These are phyloP conservation scores for Trichoderma endophyticum DNA, from an alignment of 2,329 filamentous ascomycete genomes.

Conservation along the genomic window DNA sequence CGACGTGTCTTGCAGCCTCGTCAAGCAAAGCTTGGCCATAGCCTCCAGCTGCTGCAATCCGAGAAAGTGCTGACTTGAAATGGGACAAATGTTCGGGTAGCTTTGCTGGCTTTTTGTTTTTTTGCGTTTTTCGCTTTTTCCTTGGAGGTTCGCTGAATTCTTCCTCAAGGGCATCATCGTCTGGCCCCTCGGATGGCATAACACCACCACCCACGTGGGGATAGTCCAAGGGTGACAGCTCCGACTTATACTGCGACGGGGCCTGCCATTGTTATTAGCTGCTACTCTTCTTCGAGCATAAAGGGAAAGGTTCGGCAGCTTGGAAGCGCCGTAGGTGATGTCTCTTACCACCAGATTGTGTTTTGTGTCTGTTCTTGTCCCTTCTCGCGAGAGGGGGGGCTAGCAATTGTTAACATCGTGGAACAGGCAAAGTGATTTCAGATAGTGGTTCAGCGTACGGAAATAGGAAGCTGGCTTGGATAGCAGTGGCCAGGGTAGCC, in stretches of 20 bases:
- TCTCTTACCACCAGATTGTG: neutral
- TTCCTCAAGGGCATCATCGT: neutral
- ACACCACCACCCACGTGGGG: neutral
- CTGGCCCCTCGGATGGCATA: neutral
- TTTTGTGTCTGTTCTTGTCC: neutral
- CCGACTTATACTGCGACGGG: neutral
- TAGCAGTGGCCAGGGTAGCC: neutral
- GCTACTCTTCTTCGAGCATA: neutral
- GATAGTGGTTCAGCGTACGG: neutral
- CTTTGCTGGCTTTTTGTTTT: constrained; percentile 23
- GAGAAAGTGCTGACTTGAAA: neutral
- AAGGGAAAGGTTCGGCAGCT: neutral
- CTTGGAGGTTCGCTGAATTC: neutral
- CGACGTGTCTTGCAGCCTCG: no score
- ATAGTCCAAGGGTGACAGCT: neutral
- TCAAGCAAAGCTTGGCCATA: no score
- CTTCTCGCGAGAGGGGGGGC: neutral
- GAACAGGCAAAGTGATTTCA: no score
- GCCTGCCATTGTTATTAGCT: neutral
- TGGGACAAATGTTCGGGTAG: neutral
- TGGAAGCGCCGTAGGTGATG: neutral
- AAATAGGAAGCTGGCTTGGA: neutral
- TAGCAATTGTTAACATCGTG: neutral
- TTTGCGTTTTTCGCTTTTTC: constrained; percentile 8
- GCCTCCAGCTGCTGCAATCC: neutral